Evolutionary conservation across 352 stramenopile genomes (phyloP), one percentile per base, ranked within the genome.

Genomic region (Pythium dissotocum): DNA sequence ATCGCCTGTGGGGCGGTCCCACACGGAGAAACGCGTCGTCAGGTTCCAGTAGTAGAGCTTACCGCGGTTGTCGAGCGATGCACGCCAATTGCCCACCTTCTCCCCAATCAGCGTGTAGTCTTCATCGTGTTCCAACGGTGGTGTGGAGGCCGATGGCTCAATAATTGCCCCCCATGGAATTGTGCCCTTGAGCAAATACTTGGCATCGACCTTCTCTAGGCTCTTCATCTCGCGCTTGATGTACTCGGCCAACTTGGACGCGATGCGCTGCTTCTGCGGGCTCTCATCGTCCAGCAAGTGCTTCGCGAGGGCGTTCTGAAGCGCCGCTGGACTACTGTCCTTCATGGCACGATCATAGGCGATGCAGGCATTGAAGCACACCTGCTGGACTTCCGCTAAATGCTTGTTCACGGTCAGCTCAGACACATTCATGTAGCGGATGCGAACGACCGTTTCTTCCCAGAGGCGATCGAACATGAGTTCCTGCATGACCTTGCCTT

Each of bases 371-470:
- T 96, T 90, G 70, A 99, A 99, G 66, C 93, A 98, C 49, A 95
- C 80, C 73, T 99, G 95, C 74, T 99, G 97, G 52, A 98, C 95
- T 72, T 98, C 86, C 10, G 92, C 90, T 33, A 99, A 73, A 71
- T 99, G 94, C 80, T 98, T 98, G 81, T 98, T 98, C 28, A 99
- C 93, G 2, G 94, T 97, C 30, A 98, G 74, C 77, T 99, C 96
- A 30, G 93, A 94, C 24, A 99, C 93, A 58, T 98, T 91, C 71
- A 92, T 75, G 56, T 86, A 87, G 16, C 97, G 91, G 66, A 99
- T 98, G 24, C 97, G 90, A 67, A 96, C 84, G 18, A 87, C 78
- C 0, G 95, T 98, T 73, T 99, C 95, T 65, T 98, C 94, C 97
- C 96, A 99, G 21, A 99, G 86, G 21, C 95, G 92, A 70, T 99